Base-by-base conservation (phyloP, 371 early-diverging fungal genomes). In the Saksenaea oblongispora region DNA sequence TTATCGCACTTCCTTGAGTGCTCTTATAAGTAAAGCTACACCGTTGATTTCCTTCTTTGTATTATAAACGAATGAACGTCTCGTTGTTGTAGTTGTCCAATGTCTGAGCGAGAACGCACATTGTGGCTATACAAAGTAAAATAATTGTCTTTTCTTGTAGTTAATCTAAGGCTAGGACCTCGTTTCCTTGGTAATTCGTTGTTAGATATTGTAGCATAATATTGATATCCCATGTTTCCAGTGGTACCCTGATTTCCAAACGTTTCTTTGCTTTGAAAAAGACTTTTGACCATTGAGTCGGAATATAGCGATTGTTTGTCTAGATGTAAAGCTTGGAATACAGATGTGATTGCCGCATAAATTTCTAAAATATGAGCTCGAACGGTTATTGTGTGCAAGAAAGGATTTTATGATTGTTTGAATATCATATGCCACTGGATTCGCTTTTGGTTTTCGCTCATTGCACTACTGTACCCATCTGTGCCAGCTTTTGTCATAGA, bases 91-190 rank as follows among this genome's bases (percentile, higher is more conserved):
- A 70, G 11, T 26, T 51, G 37, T 0, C 64, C 61, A 5, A 73
- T n/a, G 51, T 73, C 70, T 2, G 63, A 63, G 0, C 70, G n/a
- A 24, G 65, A 60, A 1, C 70, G 59, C 66, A 66, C 65, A 73
- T 67, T 0, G 66, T 64, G 3, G 54, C 42, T 5, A 72, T 56
- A 5, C 56, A 17, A 13, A 66, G 37, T 11, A 72, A 14, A 1
- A 61, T 1, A 17, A 72, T 44, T 0, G 53, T 34, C n/a, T 69
- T 72, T 18, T 56, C 41, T 66, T 72, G 67, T 18, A 72, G 28
- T 10, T 44, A 18, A 4, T 61, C 13, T 22, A 65, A 18, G 8
- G 53, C 8, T 27, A 61, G 39, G 1, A 5, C 5, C 14, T 14
- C 14, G 42, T 41, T 41, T 13, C n/a, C 18, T 41, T 41, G 14